phyloP scores from a whole-genome alignment of 2,329 filamentous ascomycete genomes.

The Aaosphaeria arxii region DNA sequence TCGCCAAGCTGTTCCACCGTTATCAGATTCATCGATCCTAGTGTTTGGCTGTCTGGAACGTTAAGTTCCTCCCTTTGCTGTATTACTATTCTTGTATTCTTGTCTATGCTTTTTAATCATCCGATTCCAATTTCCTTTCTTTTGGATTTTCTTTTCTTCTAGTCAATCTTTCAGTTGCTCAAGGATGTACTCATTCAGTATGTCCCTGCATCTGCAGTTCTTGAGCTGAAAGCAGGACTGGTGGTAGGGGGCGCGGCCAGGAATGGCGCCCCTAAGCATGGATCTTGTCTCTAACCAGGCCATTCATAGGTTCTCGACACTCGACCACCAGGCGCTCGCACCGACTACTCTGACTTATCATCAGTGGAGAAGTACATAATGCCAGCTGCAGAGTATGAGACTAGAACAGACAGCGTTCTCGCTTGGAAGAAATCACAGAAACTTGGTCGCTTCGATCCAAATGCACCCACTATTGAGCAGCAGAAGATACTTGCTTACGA shows the following conservation, averaged over 20 bases:
- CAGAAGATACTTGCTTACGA: slow-evolving; percentile 67
- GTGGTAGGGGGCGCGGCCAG: too few relatives aligned
- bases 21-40: background rate
- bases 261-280: background rate
- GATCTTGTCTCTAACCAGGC: background rate
- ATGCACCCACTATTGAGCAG: slow-evolving; percentile 70
- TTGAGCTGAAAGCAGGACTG: background rate
- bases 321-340: slow-evolving; percentile 70
- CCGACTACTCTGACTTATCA: slow-evolving; percentile 78
- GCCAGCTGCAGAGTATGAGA: slow-evolving; percentile 81
- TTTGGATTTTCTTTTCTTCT: slow-evolving; percentile 8
- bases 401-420: slow-evolving; percentile 81
- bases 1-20: background rate
- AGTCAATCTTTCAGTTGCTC: background rate
- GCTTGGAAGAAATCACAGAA: slow-evolving; percentile 96
- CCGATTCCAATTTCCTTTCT: slow-evolving; percentile 3
- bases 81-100: background rate
- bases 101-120: background rate
- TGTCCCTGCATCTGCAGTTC: slow-evolving; percentile 11
- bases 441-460: slow-evolving; percentile 92
- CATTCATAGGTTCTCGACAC: slow-evolving; percentile 68
- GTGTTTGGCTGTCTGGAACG: background rate
- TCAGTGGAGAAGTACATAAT: slow-evolving; percentile 87
- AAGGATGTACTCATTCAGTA: slow-evolving; percentile 4
- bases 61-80: slow-evolving; percentile 5